A percentile compares a stretch with the other conserved stretches of the same genome.
phyloP scores from a whole-genome alignment of 768 basidiomycete species.

The Boletus vermiculosoides region DNA sequence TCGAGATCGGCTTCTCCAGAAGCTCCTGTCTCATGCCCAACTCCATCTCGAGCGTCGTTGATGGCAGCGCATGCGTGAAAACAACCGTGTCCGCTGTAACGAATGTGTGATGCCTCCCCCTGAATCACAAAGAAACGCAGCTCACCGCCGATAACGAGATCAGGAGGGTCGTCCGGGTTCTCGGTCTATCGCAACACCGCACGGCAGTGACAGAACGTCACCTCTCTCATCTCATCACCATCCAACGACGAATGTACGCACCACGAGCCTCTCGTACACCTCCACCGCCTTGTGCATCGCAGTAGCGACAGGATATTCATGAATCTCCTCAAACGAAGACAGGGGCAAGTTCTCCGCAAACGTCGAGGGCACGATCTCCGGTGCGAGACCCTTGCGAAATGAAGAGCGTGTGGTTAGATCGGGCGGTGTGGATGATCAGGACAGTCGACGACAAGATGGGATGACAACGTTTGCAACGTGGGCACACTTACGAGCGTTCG shows the following conservation, averaged over 20 bases:
- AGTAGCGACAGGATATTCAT: conserved; percentile 75
- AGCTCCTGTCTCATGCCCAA: conserved; percentile 60
- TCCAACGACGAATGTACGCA: conserved; percentile 30
- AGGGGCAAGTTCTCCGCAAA: conserved; percentile 80
- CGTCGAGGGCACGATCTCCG: conserved; percentile 70
- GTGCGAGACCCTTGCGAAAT: conserved; percentile 51
- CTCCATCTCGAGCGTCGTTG: conserved; percentile 47
- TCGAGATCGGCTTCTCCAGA: conserved; percentile 82
- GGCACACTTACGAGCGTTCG: conserved; percentile 58
- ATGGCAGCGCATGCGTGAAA: conserved; percentile 69
- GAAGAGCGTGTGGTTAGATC: not conserved
- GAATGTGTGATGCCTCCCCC: not conserved
- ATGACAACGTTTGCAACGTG: not conserved
- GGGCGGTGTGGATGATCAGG: not conserved
- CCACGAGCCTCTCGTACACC: conserved; percentile 82
- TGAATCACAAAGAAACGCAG: not conserved
- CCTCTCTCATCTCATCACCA: not conserved
- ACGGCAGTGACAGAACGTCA: not conserved
- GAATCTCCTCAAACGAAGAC: conserved; percentile 63
- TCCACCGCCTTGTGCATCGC: conserved; percentile 80
- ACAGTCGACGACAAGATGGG: not conserved
- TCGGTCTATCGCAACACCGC: conserved; percentile 33
- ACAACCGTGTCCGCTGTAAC: conserved; percentile 89
- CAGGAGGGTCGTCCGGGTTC: conserved; percentile 67
- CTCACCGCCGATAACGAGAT: conserved; percentile 76